Percentiles rank a stretch among this genome's conserved stretches.
These are phyloP conservation scores for Lojkania enalia DNA, from an alignment of 2,329 filamentous ascomycete genomes.

Conservation along the genomic window DNA sequence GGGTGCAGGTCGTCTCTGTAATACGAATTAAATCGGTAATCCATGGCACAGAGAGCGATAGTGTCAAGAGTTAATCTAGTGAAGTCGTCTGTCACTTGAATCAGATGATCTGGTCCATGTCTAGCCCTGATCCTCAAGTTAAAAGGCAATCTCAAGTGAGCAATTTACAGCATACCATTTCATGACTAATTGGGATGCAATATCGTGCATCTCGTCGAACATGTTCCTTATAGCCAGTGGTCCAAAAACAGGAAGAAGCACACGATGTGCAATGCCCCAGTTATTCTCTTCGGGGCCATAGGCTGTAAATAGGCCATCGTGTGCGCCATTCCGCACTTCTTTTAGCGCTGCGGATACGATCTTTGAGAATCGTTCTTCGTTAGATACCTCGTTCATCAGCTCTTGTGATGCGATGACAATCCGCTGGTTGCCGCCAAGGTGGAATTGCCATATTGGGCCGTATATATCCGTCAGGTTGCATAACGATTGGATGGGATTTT, in stretches of 20 bases:
- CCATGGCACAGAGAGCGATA: constrained; percentile 46
- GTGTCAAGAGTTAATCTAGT: constrained; percentile 45
- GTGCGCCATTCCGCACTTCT: constrained; percentile 42
- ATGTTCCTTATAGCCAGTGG: constrained; percentile 68
- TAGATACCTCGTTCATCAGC: constrained; percentile 45
- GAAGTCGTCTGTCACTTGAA: constrained; percentile 45
- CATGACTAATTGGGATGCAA: constrained; percentile 63
- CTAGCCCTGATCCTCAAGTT: constrained; percentile 60
- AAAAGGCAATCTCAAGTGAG: constrained; percentile 67
- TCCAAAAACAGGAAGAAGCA: constrained; percentile 70
- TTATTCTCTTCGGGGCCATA: constrained; percentile 44
- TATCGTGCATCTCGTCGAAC: constrained; percentile 57
- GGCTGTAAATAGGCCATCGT: constrained; percentile 49
- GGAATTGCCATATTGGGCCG: constrained; percentile 47
- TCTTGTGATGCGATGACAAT: constrained; percentile 37
- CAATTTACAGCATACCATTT: too few species aligned
- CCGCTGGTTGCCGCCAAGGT: constrained; percentile 29
- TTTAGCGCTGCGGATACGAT: constrained; percentile 31
- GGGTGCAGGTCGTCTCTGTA: constrained; percentile 43
- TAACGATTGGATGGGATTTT: constrained; percentile 61
- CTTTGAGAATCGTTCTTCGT: constrained; percentile 44
- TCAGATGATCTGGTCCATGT: constrained; percentile 43
- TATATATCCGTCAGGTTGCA: constrained; percentile 65
- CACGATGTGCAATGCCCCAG: constrained; percentile 62
- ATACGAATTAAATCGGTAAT: constrained; percentile 49